These are phyloP conservation scores for Gaeumannomyces sp. DNA, from an alignment of 2,329 filamentous ascomycete species.

Conservation along the genomic window DNA sequence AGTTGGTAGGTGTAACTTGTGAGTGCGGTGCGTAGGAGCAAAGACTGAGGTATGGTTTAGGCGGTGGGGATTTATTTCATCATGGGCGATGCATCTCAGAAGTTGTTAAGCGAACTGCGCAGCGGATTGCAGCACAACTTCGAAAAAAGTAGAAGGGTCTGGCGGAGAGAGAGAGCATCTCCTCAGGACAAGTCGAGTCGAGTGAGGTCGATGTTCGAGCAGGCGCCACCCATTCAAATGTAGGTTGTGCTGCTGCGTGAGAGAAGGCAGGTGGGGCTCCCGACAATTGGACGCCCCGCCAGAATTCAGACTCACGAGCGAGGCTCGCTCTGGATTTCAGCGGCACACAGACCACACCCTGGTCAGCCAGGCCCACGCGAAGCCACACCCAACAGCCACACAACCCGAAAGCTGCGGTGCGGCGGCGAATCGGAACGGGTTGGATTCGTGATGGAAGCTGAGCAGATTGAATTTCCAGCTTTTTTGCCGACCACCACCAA, in stretches of 20 bases:
- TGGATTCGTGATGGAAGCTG: slow-evolving; percentile 3
- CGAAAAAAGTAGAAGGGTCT: not conserved
- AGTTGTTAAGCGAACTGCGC: too few relatives aligned
- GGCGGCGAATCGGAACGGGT: slow-evolving; percentile 7
- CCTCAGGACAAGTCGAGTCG: not conserved
- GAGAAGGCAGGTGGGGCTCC: too few relatives aligned
- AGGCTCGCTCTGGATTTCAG: not conserved
- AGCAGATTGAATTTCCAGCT: slow-evolving; percentile 1
- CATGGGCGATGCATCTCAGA: not conserved
- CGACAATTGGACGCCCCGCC: not conserved
- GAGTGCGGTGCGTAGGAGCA: not conserved
- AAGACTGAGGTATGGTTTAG: not conserved
- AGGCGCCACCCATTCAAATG: not conserved
- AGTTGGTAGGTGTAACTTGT: too few relatives aligned
- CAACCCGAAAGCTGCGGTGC: not conserved
- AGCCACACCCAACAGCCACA: not conserved
- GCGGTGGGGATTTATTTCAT: not conserved
- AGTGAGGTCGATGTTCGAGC: not conserved
- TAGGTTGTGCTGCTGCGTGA: not conserved
- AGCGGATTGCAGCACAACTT: not conserved
- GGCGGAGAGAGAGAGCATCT: not conserved
- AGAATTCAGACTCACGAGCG: not conserved
- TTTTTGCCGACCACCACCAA: slow-evolving; percentile 1
- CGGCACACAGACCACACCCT: not conserved
- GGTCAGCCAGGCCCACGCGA: not conserved